Evolutionary conservation across 257 asterid genomes (phyloP).

Genomic region (Solanum chiquidenum): DNA sequence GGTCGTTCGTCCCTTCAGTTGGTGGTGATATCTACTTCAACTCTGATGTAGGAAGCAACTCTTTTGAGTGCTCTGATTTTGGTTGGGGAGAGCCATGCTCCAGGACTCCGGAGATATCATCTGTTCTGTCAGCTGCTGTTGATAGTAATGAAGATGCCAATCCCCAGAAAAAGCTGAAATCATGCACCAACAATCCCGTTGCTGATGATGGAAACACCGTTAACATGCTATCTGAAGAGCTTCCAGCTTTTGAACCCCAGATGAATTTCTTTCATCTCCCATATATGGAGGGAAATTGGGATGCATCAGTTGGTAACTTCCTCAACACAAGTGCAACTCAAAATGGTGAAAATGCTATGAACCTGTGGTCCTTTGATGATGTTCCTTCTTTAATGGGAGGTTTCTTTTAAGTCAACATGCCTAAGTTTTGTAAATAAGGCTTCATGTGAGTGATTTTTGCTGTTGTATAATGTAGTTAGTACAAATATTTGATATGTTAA

Average conservation of each 20-base stretch:
- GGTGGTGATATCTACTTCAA: slow-evolving; percentile 41
- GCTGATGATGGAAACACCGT: slow-evolving; percentile 12
- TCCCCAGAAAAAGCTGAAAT: slow-evolving; percentile 44
- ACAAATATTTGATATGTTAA: neutral
- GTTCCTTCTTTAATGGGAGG: slow-evolving; percentile 44
- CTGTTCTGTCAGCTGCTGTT: slow-evolving; percentile 41
- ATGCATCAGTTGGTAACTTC: slow-evolving; percentile 58
- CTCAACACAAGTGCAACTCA: slow-evolving; percentile 49
- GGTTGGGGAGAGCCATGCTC: slow-evolving; percentile 67
- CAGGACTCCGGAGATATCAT: slow-evolving; percentile 70
- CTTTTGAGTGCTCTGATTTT: slow-evolving; percentile 72
- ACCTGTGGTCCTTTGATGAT: slow-evolving; percentile 76
- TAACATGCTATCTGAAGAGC: slow-evolving; percentile 28
- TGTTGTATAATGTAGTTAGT: neutral
- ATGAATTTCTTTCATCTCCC: slow-evolving; percentile 59
- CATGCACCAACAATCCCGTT: slow-evolving; percentile 13
- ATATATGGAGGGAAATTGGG: slow-evolving; percentile 60
- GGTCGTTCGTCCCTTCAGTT: slow-evolving; percentile 4
- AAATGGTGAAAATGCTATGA: slow-evolving; percentile 45
- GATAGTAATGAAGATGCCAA: slow-evolving; percentile 44
- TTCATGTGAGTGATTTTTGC: slow-evolving; percentile 34
- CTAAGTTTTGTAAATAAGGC: slow-evolving; percentile 64
- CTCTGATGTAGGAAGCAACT: slow-evolving; percentile 81
- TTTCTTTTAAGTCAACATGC: slow-evolving; percentile 27
- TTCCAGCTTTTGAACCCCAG: slow-evolving; percentile 44